Evolutionary conservation across 108 stramenopile genomes (phyloP).

Genomic region (Schizochytrium sp.): DNA sequence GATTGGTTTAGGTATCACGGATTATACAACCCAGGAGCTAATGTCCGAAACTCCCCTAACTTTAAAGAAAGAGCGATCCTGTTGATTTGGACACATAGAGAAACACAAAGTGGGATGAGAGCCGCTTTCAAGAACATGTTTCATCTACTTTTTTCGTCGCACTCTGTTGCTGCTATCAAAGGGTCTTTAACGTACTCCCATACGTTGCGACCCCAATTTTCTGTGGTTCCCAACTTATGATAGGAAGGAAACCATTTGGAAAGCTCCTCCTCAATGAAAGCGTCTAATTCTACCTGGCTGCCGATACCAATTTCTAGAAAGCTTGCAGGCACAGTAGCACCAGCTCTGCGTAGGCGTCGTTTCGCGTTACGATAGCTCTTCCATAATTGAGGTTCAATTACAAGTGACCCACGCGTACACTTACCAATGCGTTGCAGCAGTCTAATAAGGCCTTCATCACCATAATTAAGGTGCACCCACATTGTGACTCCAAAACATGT

Average conservation of each 20-base stretch:
- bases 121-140: no score
- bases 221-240: not conserved
- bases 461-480: slow-evolving; percentile 57
- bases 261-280: not conserved
- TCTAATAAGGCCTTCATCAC: not conserved
- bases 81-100: no score
- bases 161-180: no score
- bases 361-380: slow-evolving; percentile 15
- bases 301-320: not conserved
- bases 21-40: no score
- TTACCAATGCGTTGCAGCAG: not conserved
- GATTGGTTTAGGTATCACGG: no score
- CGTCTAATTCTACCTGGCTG: not conserved
- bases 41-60: no score
- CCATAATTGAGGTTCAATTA: slow-evolving; percentile 50
- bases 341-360: slow-evolving; percentile 1
- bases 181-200: not conserved
- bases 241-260: not conserved
- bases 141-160: no score
- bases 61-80: no score
- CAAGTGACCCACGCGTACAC: slow-evolving; percentile 1
- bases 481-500: slow-evolving; percentile 55
- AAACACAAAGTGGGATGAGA: no score
- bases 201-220: slow-evolving; percentile 43
- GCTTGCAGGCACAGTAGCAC: not conserved